These are phyloP conservation scores for Epichloe typhina DNA, from an alignment of 2,329 filamentous ascomycete genomes.

Conservation along the genomic window DNA sequence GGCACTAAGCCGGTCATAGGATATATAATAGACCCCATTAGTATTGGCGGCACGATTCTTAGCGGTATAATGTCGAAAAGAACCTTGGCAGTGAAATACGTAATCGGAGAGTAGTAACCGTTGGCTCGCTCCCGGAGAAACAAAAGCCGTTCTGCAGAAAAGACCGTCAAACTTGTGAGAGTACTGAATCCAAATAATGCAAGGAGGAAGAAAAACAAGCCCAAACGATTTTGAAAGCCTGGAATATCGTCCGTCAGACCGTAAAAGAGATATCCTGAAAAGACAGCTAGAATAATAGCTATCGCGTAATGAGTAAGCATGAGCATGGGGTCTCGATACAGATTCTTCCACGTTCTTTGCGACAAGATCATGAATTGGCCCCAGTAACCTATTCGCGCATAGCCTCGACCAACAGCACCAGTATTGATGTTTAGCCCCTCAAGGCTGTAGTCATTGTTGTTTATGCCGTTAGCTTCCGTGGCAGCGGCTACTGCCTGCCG, in stretches of 20 bases:
- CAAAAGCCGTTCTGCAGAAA: slow-evolving; percentile 76
- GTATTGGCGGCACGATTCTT: slow-evolving; percentile 83
- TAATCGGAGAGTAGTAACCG: slow-evolving; percentile 87
- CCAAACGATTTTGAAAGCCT: slow-evolving; percentile 93
- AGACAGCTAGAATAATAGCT: slow-evolving; percentile 83
- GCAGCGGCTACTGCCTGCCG: slow-evolving; percentile 52
- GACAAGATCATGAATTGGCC: slow-evolving; percentile 86
- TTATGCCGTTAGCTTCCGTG: slow-evolving; percentile 50
- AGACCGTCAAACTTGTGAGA: slow-evolving; percentile 83
- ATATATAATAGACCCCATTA: slow-evolving; percentile 93
- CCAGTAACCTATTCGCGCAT: slow-evolving; percentile 64
- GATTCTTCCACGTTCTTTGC: slow-evolving; percentile 84
- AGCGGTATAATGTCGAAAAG: slow-evolving; percentile 94
- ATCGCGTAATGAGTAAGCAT: slow-evolving; percentile 99
- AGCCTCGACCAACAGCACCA: slow-evolving; percentile 60
- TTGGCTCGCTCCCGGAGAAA: slow-evolving; percentile 93
- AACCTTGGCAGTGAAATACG: slow-evolving; percentile 93
- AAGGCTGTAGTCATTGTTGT: slow-evolving; percentile 37
- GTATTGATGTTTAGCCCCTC: slow-evolving; percentile 35
- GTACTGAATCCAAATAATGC: slow-evolving; percentile 96
- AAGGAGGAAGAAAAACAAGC: slow-evolving; percentile 93
- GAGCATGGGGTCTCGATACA: slow-evolving; percentile 93
- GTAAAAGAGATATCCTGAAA: slow-evolving; percentile 93
- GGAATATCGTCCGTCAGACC: slow-evolving; percentile 91
- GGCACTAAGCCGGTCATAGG: slow-evolving; percentile 92